Base-by-base conservation (phyloP, 2,329 filamentous ascomycete species). In the Chlorencoelia australis region DNA sequence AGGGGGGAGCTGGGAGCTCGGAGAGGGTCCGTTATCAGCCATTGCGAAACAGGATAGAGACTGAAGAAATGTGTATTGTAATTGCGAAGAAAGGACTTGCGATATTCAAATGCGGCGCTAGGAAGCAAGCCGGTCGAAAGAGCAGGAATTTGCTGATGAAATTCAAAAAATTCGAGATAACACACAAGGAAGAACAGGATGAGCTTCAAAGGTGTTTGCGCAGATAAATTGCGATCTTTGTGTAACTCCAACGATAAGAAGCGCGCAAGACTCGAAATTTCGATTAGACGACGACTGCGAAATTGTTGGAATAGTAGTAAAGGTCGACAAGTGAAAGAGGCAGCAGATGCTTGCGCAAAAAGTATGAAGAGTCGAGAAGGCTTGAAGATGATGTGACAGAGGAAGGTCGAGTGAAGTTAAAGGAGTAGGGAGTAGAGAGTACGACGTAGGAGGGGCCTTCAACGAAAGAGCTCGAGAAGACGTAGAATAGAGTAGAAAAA, bases 21-120 rank as follows among this genome's bases (percentile, higher is more conserved):
- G 61, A 50, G 77, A 65, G 59, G 77, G 66, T 58, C 74, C 71
- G 65, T 73, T 74, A 57, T 94, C 85, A 65, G 85, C 78, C 87
- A 94, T 94, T 59, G 63, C 65, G 62, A 53, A 41, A 35, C 37
- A 25, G 19, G 37, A 11, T 21, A 37, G 30, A 42, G n/a, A 41
- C 45, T 43, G 37, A 43, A 40, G 42, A 47, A 50, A 46, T 45
- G 40, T 35, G 32, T 34, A 41, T 38, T 31, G 37, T 40, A 38
- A 33, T 26, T 39, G 29, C 28, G 38, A 38, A 33, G 37, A 38
- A 44, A 45, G 37, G 37, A 42, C 30, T 42, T 37, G 36, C 32
- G 39, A 49, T 40, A 46, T 44, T 45, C 35, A 39, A 44, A 49
- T 48, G 46, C 45, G 47, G 40, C 39, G 35, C 34, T 35, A 29